phyloP scores from a whole-genome alignment of 208 protist species.

The Acanthamoeba royreba region DNA sequence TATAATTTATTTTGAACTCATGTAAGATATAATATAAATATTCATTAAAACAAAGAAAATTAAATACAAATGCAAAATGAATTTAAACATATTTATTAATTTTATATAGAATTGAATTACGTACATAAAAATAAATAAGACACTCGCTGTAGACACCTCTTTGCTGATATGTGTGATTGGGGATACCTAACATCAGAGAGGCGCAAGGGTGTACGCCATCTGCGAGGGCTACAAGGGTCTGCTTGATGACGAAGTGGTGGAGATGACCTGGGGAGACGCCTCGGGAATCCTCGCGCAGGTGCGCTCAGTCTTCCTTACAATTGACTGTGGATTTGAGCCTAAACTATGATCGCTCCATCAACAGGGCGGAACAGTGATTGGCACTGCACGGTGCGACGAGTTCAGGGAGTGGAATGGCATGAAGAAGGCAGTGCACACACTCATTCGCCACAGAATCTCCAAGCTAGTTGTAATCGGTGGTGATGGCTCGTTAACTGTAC shows the following conservation, averaged over 20 bases:
- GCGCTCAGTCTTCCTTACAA: background rate
- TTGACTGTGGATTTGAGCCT: background rate
- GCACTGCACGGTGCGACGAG: constrained; percentile 68
- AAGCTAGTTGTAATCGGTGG: constrained; percentile 75
- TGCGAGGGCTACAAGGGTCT: constrained; percentile 74
- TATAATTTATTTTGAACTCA: background rate
- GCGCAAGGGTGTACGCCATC: constrained; percentile 56
- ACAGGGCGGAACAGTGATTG: constrained; percentile 76
- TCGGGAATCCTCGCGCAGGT: constrained; percentile 61
- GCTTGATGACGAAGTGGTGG: constrained; percentile 64
- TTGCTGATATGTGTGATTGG: background rate
- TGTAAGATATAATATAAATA: too few relatives aligned
- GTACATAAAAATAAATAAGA: too few relatives aligned
- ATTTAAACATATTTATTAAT: too few relatives aligned
- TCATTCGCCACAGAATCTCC: constrained; percentile 65
- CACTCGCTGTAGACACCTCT: background rate
- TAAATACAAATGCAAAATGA: too few relatives aligned
- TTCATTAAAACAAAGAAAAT: too few relatives aligned
- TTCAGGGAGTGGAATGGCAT: constrained; percentile 57
- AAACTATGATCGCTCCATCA: too few relatives aligned
- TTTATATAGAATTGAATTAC: too few relatives aligned
- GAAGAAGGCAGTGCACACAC: constrained; percentile 37
- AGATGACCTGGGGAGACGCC: constrained; percentile 63
- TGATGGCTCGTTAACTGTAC: constrained; percentile 72
- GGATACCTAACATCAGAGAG: too few relatives aligned